Evolutionary conservation across 2,329 filamentous ascomycete species (phyloP).

Genomic region (Arthrobotrys pseudoclavata): DNA sequence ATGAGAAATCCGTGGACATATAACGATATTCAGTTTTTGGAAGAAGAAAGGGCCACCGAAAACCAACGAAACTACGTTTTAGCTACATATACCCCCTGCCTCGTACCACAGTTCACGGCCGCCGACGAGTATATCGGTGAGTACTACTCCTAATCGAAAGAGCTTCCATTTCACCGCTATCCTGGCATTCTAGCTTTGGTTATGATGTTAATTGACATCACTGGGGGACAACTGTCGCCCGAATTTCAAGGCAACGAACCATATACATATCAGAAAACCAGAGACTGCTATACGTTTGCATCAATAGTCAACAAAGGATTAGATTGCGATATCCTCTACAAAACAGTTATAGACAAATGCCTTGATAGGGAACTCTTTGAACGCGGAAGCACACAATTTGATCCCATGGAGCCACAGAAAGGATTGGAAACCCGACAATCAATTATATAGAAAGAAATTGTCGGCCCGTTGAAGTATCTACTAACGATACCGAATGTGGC

Average conservation of each 20-base stretch:
- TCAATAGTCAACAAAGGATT: conserved; percentile 14
- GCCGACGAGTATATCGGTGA: conserved; percentile 1
- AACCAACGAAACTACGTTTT: not conserved
- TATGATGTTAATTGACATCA: conserved; percentile 37
- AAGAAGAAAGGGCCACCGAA: not conserved
- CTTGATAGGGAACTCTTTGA: conserved; percentile 38
- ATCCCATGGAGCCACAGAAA: conserved; percentile 16
- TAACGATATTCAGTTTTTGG: conserved; percentile 38
- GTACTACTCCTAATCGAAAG: conserved; percentile 21
- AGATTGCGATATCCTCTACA: conserved; percentile 43
- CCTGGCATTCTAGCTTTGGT: conserved; percentile 32
- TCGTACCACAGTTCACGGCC: conserved; percentile 14
- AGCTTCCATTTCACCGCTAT: conserved; percentile 30
- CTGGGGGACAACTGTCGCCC: conserved; percentile 15
- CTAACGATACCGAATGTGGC: conserved; percentile 8
- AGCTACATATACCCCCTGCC: conserved; percentile 33
- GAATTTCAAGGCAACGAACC: conserved; percentile 3
- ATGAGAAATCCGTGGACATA: conserved; percentile 53
- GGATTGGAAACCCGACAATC: conserved; percentile 36
- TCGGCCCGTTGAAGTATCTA: conserved; percentile 34
- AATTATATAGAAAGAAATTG: conserved; percentile 47
- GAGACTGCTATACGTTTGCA: conserved; percentile 12
- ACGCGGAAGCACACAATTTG: conserved; percentile 15
- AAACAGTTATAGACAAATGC: conserved; percentile 37
- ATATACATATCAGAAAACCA: conserved; percentile 17